phyloP scores from a whole-genome alignment of 805 yeast genomes.

The Cyberlindnera euphorbiiphila region DNA sequence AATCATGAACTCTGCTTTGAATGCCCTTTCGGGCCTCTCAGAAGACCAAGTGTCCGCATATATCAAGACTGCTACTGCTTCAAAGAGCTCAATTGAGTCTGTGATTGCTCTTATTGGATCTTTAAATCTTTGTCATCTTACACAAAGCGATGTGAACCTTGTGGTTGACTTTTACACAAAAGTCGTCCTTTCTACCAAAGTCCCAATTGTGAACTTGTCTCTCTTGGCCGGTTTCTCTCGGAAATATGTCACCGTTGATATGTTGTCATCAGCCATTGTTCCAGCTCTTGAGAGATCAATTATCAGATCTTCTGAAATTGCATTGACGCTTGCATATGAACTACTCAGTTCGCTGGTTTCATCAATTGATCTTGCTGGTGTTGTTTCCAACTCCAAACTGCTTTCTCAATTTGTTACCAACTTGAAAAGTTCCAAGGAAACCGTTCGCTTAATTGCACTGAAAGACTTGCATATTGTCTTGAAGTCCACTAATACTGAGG shows the following conservation, averaged over 20 bases:
- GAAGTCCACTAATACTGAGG: slow-evolving; percentile 31
- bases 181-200: slow-evolving; percentile 44
- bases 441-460: slow-evolving; percentile 40
- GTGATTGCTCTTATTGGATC: slow-evolving; percentile 35
- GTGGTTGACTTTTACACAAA: slow-evolving; percentile 31
- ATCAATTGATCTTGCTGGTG: slow-evolving; percentile 39
- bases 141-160: slow-evolving; percentile 25
- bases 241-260: slow-evolving; percentile 38
- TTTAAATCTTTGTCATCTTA: slow-evolving; percentile 27
- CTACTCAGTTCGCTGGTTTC: slow-evolving; percentile 36
- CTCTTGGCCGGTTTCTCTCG: slow-evolving; percentile 43
- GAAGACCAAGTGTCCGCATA: slow-evolving; percentile 16
- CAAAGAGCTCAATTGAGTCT: slow-evolving; percentile 33
- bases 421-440: slow-evolving; percentile 67
- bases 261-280: slow-evolving; percentile 38
- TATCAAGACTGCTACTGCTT: slow-evolving; percentile 14
- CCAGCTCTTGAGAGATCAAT: slow-evolving; percentile 72
- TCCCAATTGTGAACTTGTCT: slow-evolving; percentile 34
- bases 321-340: slow-evolving; percentile 54
- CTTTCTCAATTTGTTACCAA: slow-evolving; percentile 48
- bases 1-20: slow-evolving; percentile 30
- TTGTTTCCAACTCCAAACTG: slow-evolving; percentile 43
- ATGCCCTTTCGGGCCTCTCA: slow-evolving; percentile 25
- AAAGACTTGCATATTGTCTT: slow-evolving; percentile 30
- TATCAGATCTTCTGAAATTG: slow-evolving; percentile 72